Base-by-base conservation (phyloP, 192 early-diverging fungal species). In the Podila minutissima region DNA sequence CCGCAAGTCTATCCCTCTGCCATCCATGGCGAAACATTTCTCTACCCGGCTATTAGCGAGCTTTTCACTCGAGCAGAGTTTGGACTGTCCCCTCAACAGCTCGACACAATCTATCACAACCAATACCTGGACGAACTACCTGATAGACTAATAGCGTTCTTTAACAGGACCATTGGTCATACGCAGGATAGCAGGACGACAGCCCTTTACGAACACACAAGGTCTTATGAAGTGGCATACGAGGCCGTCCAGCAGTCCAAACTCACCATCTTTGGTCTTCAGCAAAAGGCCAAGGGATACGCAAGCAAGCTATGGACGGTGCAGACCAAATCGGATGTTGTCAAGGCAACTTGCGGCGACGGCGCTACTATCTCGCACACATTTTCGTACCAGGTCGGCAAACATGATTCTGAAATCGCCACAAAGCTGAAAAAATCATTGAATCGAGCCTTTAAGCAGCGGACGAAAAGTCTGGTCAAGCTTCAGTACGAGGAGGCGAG, bases 261-360 rank as follows among this genome's bases (percentile, higher is more conserved):
- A 12, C 60, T 81, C 5, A 62, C 71, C n/a, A 59, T 69, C 22
- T 81, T 69, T 46, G 68, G 63, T 33, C 62, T 73, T 13, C 70
- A 81, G 22, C 77, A 73, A 69, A 81, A 81, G 59, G 77, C 77
- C 41, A 81, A 73, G 32, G 77, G 77, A 3, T 81, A 81, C 28
- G 71, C 77, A 8, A 81, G 77, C 66, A 81, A 73, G 57, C 66
- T 81, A 4, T 81, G 77, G 77, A 65, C 59, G 11, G 77, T 81
- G 17, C 69, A 81, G 63, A 64, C 77, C 28, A 81, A 73, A 33
- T 60, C 77, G 4, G 77, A 73, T 46, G 63, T 81, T 1, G 77
- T 61, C 19, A 81, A 72, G 32, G 71, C 77, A 0, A 65, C 38
- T 10, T 81, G 77, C 19, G 77, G 77, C 11, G 77, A 81, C 31